These are phyloP conservation scores for Colletotrichum costaricense DNA, from an alignment of 2,329 filamentous ascomycete species.

Conservation along the genomic window DNA sequence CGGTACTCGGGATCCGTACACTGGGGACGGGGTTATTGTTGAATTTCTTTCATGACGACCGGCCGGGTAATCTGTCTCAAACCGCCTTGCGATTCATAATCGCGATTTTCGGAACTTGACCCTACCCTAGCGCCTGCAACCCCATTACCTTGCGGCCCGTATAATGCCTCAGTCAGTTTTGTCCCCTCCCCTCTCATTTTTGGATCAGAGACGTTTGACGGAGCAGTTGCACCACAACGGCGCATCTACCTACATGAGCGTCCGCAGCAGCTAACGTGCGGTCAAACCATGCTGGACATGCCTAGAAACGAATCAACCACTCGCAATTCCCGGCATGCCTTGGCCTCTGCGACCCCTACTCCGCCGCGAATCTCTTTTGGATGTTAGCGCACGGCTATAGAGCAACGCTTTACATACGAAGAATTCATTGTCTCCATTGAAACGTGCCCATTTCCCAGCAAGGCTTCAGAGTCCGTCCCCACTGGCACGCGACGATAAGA, in stretches of 20 bases:
- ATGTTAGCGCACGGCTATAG: conserved; percentile 23
- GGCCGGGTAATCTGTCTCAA: not conserved
- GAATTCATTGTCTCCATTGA: conserved; percentile 26
- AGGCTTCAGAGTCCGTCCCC: conserved; percentile 12
- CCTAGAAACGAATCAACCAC: not conserved
- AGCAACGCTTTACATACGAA: conserved; percentile 27
- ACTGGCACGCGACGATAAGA: conserved; percentile 29
- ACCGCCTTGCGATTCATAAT: not conserved
- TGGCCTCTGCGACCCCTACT: conserved; percentile 9
- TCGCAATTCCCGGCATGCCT: not conserved
- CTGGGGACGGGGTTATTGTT: not conserved
- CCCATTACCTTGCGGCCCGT: not conserved
- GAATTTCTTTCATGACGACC: not conserved
- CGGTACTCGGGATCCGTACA: too few relatives aligned
- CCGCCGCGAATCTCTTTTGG: conserved; percentile 23
- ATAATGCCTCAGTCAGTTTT: not conserved
- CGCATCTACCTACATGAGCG: not conserved
- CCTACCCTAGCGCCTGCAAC: not conserved
- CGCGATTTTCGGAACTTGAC: not conserved
- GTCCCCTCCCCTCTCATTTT: not conserved
- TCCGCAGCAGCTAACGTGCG: not conserved
- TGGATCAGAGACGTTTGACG: not conserved
- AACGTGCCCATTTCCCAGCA: not conserved
- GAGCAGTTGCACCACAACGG: not conserved
- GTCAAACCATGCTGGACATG: not conserved